Percentiles rank a stretch among this genome's conserved stretches.
Conservation (phyloP, 2,329 filamentous ascomycete species). For the Elsinoe fawcettii region DNA sequence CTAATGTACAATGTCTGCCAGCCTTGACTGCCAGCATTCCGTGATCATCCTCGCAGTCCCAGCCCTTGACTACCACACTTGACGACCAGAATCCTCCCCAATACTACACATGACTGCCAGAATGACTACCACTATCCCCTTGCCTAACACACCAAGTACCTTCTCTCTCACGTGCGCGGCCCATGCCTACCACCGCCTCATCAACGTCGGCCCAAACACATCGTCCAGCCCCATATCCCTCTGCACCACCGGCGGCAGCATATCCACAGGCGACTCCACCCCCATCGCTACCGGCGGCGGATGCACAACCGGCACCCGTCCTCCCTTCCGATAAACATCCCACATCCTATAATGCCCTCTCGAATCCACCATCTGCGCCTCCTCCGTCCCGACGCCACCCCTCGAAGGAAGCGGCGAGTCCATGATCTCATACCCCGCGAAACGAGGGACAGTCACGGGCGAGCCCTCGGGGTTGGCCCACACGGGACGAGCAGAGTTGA, state of each 20-base stretch:
- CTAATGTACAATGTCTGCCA: no score
- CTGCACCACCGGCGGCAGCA: not conserved
- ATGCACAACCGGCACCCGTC: not conserved
- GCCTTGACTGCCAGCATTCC: no score
- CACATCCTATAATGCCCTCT: not conserved
- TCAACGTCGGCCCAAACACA: not conserved
- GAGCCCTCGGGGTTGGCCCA: not conserved
- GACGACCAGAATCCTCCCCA: no score
- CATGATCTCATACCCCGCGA: not conserved
- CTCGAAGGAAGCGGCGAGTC: not conserved
- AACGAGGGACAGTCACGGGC: not conserved
- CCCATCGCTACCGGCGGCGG: not conserved
- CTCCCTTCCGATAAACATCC: not conserved
- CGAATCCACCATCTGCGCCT: not conserved
- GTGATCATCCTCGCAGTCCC: no score
- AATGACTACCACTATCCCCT: no score
- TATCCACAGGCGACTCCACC: not conserved
- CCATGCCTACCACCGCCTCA: not conserved
- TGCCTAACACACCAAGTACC: no score
- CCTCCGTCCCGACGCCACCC: not conserved
- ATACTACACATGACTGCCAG: no score
- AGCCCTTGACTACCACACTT: no score
- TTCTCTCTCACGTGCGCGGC: no score
- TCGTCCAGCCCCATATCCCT: not conserved
- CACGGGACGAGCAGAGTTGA: not conserved